A percentile compares a stretch with the other conserved stretches of the same genome.
phyloP scores from a whole-genome alignment of 2,329 filamentous ascomycete genomes.

The Pseudogymnoascus sp. region DNA sequence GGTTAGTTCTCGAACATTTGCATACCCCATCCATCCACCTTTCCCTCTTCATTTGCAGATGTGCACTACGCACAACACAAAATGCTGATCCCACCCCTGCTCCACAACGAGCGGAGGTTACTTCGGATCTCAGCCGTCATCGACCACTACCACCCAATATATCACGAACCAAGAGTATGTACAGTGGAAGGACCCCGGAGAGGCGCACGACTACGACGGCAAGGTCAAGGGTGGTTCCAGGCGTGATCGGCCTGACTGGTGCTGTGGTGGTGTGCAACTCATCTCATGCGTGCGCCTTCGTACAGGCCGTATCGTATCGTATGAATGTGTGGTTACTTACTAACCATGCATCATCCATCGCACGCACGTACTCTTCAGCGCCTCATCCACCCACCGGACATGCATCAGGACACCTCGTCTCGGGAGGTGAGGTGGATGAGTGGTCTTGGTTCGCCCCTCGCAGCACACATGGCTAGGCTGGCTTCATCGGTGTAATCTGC shows the following conservation, averaged over 20 bases:
- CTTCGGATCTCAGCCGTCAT: conserved; percentile 4
- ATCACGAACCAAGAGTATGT: neutral
- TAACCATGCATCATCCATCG: neutral
- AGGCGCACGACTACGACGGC: neutral
- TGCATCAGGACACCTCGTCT: neutral
- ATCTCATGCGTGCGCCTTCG: neutral
- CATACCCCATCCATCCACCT: neutral
- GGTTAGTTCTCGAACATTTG: neutral
- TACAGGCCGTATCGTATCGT: neutral
- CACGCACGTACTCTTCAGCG: neutral
- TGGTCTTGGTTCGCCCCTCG: neutral
- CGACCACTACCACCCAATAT: neutral
- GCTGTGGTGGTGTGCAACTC: neutral
- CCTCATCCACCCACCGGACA: neutral
- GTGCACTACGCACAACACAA: too few species aligned
- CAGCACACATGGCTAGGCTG: neutral
- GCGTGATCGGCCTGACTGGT: neutral
- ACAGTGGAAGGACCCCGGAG: neutral
- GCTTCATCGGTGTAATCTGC: neutral
- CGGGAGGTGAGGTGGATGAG: neutral
- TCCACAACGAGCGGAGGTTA: neutral
- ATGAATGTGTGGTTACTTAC: neutral
- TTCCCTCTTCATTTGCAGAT: neutral
- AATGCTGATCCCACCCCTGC: neutral
- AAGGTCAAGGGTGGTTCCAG: neutral